Percentiles rank a stretch among this genome's conserved stretches.
phyloP scores from a whole-genome alignment of 495 filamentous ascomycete genomes.

The Patellaria atrata region DNA sequence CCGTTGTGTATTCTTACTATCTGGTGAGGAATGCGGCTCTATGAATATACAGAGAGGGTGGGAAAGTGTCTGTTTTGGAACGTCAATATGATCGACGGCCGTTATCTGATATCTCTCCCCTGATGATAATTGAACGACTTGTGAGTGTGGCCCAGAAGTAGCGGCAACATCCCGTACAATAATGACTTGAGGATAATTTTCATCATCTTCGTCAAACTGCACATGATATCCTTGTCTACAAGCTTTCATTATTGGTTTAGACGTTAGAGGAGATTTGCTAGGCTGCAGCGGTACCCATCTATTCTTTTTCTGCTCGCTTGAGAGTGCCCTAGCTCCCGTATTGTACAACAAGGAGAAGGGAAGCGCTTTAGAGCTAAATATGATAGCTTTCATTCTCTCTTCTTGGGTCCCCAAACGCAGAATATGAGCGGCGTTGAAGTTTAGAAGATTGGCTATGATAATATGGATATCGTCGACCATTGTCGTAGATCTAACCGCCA shows the following conservation, averaged over 20 bases:
- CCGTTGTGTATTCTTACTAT: too few species aligned
- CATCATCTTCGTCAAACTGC: too few species aligned
- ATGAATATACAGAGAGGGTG: too few species aligned
- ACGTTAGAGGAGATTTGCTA: not conserved
- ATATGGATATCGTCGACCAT: slow-evolving; percentile 2
- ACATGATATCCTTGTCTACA: too few species aligned
- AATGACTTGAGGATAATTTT: too few species aligned
- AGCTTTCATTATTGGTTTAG: not conserved
- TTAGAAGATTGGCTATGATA: slow-evolving; percentile 5
- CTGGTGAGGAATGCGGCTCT: too few species aligned
- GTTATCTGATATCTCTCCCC: too few species aligned
- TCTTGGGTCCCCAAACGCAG: not conserved
- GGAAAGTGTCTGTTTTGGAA: too few species aligned
- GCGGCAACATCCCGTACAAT: too few species aligned
- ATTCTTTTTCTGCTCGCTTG: not conserved
- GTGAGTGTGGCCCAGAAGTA: too few species aligned
- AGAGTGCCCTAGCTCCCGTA: not conserved
- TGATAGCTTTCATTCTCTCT: slow-evolving; percentile 2
- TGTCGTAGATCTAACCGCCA: slow-evolving; percentile 1
- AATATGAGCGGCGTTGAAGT: not conserved
- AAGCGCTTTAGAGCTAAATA: not conserved
- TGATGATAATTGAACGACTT: too few species aligned
- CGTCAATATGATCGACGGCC: too few species aligned
- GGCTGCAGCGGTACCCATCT: slow-evolving; percentile 7
- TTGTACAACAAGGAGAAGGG: slow-evolving; percentile 5